phyloP scores from a whole-genome alignment of 1,284 basidiomycete genomes.

The Marasmius oreades region DNA sequence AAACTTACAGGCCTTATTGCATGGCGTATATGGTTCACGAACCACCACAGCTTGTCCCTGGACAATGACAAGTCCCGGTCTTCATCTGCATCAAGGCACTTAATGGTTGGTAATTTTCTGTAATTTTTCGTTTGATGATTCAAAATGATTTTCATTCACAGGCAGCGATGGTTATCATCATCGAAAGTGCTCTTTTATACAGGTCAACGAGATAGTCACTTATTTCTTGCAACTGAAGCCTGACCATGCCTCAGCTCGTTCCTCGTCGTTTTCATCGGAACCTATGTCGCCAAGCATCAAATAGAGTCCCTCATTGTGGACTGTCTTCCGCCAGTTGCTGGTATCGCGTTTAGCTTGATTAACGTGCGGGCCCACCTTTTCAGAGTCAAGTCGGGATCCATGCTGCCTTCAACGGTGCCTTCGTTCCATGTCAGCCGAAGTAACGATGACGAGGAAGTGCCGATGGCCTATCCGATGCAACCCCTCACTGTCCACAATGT shows the following conservation, averaged over 20 bases:
- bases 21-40: conserved; percentile 8
- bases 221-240: not conserved
- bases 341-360: not conserved
- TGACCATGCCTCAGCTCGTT: not conserved
- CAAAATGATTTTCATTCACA: not conserved
- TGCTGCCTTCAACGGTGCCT: too few species aligned
- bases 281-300: not conserved
- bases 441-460: not conserved
- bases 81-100: not conserved
- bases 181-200: conserved; percentile 1
- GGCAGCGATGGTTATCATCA: not conserved
- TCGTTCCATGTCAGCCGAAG: not conserved
- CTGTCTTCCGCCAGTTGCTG: not conserved
- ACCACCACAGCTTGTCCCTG: not conserved
- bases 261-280: not conserved
- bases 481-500: not conserved
- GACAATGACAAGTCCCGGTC: too few species aligned
- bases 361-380: not conserved
- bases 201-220: not conserved
- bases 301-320: not conserved
- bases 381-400: not conserved
- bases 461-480: not conserved
- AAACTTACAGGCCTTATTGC: conserved; percentile 9
- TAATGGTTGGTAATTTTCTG: not conserved
- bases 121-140: not conserved